phyloP scores from a whole-genome alignment of 768 basidiomycete genomes.

The Holtermanniella nyarrowii region DNA sequence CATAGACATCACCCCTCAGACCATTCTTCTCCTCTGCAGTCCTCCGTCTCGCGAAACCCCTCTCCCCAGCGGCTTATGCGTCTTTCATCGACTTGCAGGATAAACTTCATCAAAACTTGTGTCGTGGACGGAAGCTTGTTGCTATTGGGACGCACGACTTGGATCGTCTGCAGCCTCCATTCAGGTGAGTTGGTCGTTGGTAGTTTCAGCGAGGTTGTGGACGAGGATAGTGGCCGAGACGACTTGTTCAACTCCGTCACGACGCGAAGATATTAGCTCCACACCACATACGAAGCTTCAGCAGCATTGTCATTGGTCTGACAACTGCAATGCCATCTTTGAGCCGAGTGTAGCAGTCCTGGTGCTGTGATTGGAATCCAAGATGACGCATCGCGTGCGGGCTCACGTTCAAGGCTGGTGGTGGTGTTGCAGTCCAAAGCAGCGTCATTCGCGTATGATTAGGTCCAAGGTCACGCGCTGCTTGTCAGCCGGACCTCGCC shows the following conservation, averaged over 20 bases:
- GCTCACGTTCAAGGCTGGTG: too few relatives aligned
- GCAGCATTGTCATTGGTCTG: too few relatives aligned
- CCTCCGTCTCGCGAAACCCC: slow-evolving; percentile 69
- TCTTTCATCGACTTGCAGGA: slow-evolving; percentile 99
- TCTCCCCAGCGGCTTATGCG: slow-evolving; percentile 78
- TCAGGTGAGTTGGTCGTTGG: slow-evolving; percentile 56
- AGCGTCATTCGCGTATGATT: too few relatives aligned
- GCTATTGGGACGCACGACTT: slow-evolving; percentile 97
- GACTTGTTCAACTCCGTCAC: slow-evolving; percentile 41
- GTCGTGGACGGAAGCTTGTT: slow-evolving; percentile 76
- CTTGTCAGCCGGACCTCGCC: too few relatives aligned
- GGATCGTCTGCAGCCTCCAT: slow-evolving; percentile 75
- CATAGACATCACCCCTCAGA: slow-evolving; percentile 66
- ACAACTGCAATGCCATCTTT: too few relatives aligned
- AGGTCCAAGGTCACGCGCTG: too few relatives aligned
- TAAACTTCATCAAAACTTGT: slow-evolving; percentile 94
- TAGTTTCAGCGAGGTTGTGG: neutral
- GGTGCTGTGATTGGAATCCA: too few relatives aligned
- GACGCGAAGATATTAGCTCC: too few relatives aligned
- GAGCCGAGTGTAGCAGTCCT: too few relatives aligned
- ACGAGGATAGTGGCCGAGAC: neutral
- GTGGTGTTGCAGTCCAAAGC: too few relatives aligned
- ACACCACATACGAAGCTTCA: too few relatives aligned
- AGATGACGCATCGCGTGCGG: too few relatives aligned
- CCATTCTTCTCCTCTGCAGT: slow-evolving; percentile 86